Conservation (phyloP, 179 eudicot species). For the Nepenthes alata region DNA sequence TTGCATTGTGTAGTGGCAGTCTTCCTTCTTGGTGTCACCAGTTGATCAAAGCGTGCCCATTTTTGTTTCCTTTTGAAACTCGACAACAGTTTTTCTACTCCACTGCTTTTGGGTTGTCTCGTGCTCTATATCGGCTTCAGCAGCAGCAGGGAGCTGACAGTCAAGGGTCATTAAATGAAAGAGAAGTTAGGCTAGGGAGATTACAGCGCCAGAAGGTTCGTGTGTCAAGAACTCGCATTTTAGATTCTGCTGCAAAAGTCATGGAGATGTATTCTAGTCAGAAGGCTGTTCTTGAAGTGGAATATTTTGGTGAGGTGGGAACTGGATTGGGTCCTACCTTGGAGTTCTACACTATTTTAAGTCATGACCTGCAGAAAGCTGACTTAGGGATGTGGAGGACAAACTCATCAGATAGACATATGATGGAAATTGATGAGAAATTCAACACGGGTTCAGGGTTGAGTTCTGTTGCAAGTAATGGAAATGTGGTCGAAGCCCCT, state of each 20-base stretch:
- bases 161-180: constrained; percentile 60
- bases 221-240: constrained; percentile 80
- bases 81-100: constrained; percentile 96
- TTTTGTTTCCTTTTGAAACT: constrained; percentile 97
- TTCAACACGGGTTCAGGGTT: constrained; percentile 9
- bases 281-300: constrained; percentile 96
- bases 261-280: constrained; percentile 99
- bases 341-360: constrained; percentile 89
- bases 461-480: constrained; percentile 18
- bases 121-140: constrained; percentile 86
- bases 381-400: constrained; percentile 88
- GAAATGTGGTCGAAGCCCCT: constrained; percentile 50
- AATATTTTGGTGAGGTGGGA: constrained; percentile 99
- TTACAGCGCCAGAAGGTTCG: constrained; percentile 97
- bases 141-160: constrained; percentile 97
- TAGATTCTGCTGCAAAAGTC: constrained; percentile 98
- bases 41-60: constrained; percentile 93
- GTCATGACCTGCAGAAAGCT: constrained; percentile 84
- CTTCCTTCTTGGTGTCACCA: constrained; percentile 99
- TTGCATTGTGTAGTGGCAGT: constrained; percentile 97
- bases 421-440: constrained; percentile 43
- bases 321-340: constrained; percentile 98
- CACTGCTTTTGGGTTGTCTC: constrained; percentile 95
- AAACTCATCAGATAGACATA: constrained; percentile 28
- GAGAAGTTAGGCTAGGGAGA: constrained; percentile 89